Evolutionary conservation across 2,329 filamentous ascomycete genomes (phyloP), one percentile per base, ranked within the genome.

Genomic region (Botryotinia globosa): DNA sequence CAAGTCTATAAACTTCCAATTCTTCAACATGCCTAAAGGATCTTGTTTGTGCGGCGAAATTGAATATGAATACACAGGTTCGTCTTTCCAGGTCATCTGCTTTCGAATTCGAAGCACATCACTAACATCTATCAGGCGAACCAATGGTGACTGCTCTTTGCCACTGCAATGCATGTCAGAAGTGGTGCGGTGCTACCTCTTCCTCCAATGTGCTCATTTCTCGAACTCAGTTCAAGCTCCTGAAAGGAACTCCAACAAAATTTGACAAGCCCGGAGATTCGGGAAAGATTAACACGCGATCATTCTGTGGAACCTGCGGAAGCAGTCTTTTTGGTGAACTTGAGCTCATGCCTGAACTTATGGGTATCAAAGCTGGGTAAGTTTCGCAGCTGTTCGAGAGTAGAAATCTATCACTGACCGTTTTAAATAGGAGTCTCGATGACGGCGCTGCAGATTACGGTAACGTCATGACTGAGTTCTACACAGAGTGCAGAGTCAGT

Each of bases 281-380:
- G 0, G 87, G 87, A 44, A 88, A 88, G 77, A 81, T 84, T 74
- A 88, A 88, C 80, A 85, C 84, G 75, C 86, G 87, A 77, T 87
- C 83, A 80, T 88, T 88, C 82, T 88, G 87, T 77, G 74, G 79
- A 25, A 84, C 78, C 73, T 88, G 87, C 76, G 87, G 87, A 29
- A 85, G 83, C 2, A 82, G 83, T 69, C 75, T 88, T 37, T 88
- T 85, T 77, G 87, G 85, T 16, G 82, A 85, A 77, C 81, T 87
- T 39, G 87, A 88, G 42, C 68, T 87, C 59, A 86, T 88, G 86
- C 83, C 85, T 1, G 85, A 85, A 32, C 80, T 84, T 75, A 82
- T 83, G 14, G 82, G 82, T 74, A 79, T 88, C 77, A 88, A 89
- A 81, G 85, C 84, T 3, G 87, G 87, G 1, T 79, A 82, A 1